Evolutionary conservation across 1,284 basidiomycete genomes (phyloP), one percentile per base, ranked within the genome.

Genomic region (Moesziomyces sp.): DNA sequence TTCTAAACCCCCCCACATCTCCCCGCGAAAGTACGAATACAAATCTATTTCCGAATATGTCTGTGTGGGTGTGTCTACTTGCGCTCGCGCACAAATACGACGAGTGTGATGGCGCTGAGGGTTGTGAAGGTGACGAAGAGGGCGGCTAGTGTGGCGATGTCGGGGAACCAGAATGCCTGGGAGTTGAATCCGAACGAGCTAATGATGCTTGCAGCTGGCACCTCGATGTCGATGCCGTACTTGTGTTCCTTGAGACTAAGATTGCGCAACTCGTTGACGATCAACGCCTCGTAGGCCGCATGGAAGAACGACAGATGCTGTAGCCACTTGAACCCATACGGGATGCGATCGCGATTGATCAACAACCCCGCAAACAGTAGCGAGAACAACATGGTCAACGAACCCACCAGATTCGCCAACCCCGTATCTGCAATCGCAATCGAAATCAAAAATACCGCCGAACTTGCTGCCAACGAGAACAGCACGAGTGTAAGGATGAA

Each of bases 271-370:
- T 99, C 95, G 84, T 98, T 98, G 63, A 98, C 94, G 24, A 94
- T 90, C 28, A 99, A 88, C 1, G 92, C 94, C 86, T 99, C 96
- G 81, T 94, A 98, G 0, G 92, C 96, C n/a, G 96, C 95, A 85
- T 98, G 96, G 90, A 97, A 98, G 88, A 98, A 98, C 3, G 93
- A 96, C 14, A 93, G 83, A 1, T 92, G 93, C 82, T 93, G 92
- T 70, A 98, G 86, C 93, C 93, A 97, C 61, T 89, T 89, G 50
- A 96, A 86, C 42, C 87, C 87, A 0, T 87, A 86, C 0, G 89
- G 88, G 13, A 97, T 89, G 24, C 91, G 90, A 75, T 95, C 92
- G 50, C 94, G 90, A 85, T 98, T 99, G 86, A 99, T 94, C 58
- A 98, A 87, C 60, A 98, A 86, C 5, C 96, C 96, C 6, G 95